phyloP scores from a whole-genome alignment of 2,329 filamentous ascomycete species.

The Pseudogymnoascus sp. region DNA sequence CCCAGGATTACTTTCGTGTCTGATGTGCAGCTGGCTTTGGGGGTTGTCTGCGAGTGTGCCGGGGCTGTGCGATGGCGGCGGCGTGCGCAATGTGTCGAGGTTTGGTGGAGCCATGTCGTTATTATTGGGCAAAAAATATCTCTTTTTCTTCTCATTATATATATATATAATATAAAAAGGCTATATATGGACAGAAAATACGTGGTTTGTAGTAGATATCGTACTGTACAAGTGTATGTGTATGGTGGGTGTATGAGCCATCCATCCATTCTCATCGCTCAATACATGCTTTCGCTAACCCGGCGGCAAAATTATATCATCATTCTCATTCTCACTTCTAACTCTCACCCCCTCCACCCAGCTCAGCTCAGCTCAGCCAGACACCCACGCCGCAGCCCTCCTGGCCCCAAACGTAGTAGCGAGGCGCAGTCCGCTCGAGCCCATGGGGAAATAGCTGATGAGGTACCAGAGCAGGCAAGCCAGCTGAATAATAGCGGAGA shows the following conservation, averaged over 20 bases:
- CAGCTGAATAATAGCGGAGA: conserved; percentile 77
- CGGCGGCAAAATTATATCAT: not conserved
- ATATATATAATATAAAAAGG: not conserved
- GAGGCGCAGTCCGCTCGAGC: conserved; percentile 75
- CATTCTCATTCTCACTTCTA: not conserved
- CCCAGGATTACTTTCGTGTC: conserved; percentile 13
- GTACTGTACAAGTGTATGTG: not conserved
- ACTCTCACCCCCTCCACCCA: not conserved
- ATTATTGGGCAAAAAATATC: not conserved
- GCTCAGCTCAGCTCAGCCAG: conserved; percentile 42
- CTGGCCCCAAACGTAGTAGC: conserved; percentile 79
- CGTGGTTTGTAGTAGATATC: not conserved
- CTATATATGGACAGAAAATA: not conserved
- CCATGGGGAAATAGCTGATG: conserved; percentile 97
- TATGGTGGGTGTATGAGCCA: not conserved
- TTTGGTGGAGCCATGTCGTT: conserved; percentile 7
- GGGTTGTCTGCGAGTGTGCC: conserved; percentile 18
- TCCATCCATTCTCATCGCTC: not conserved
- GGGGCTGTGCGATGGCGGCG: conserved; percentile 15
- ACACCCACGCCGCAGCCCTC: conserved; percentile 82
- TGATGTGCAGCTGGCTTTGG: conserved; percentile 11
- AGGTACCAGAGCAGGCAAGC: conserved; percentile 84
- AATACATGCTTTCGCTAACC: not conserved
- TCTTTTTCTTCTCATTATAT: not conserved
- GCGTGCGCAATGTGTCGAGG: conserved; percentile 18